Base-by-base conservation (phyloP, 139 green algal species). In the Chlamydomonas incerta region DNA sequence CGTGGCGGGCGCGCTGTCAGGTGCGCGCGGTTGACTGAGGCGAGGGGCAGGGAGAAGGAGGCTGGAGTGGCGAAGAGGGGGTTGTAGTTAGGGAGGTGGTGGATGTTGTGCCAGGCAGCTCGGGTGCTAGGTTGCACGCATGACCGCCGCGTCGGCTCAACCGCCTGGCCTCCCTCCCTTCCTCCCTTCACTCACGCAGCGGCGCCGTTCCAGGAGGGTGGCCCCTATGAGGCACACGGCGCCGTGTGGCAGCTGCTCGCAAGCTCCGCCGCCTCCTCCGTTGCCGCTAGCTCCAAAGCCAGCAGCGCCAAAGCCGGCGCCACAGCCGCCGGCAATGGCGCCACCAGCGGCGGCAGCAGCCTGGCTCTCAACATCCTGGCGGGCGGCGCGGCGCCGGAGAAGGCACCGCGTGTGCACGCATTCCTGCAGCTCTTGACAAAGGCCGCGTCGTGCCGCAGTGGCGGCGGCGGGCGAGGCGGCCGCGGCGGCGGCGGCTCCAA, bases 221-320 rank as follows among this genome's bases (percentile, higher is more conserved):
- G 84, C 34, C 29, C 63, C 31, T n/a, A 35, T 52, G 89, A 90
- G 62, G 89, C 86, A 26, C 89, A 92, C 68, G 89, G 85, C 14
- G 85, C 85, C 0, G 29, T 88, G 9, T 92, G 89, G 89, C 35
- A 92, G 89, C 33, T 89, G 31, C 57, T 92, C 6, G 26, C 62
- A n/a, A n/a, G n/a, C n/a, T n/a, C n/a, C n/a, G n/a, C 41, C 41
- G 41, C 41, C 41, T 50, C 41, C 41, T 50, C 41, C 41, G 6
- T 8, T 13, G 41, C 41, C n/a, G n/a, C n/a, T 8, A 50, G 6
- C 41, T 50, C 41, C 6, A 50, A 50, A 50, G 5, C 41, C 41
- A 50, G 41, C 41, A 50, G 6, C 41, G 8, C 8, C 6, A 50
- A 50, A 50, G 41, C 41, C 41, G 41, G 41, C 8, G 41, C 41